Evolutionary conservation across 352 stramenopile species (phyloP).

Genomic region (Phytophthora colocasiae): DNA sequence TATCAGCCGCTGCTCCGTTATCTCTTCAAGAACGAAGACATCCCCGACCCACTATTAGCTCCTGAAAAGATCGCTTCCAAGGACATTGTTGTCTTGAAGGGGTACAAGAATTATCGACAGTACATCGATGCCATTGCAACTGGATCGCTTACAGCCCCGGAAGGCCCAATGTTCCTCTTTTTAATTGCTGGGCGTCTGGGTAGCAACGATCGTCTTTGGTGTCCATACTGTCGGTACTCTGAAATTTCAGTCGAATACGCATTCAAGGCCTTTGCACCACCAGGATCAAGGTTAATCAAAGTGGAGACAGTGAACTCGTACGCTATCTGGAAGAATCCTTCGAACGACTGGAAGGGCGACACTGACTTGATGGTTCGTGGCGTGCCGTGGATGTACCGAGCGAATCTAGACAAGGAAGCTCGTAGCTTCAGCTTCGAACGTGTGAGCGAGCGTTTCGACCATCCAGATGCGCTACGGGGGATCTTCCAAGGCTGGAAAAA

Average conservation of each 20-base stretch:
- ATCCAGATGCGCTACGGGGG: slow-evolving; percentile 27
- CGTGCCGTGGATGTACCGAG: slow-evolving; percentile 67
- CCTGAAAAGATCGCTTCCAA: slow-evolving; percentile 52
- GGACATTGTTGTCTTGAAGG: slow-evolving; percentile 54
- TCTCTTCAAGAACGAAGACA: slow-evolving; percentile 72
- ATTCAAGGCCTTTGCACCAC: slow-evolving; percentile 71
- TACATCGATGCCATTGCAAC: slow-evolving; percentile 52
- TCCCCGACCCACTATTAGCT: slow-evolving; percentile 47
- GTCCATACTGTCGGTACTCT: slow-evolving; percentile 76
- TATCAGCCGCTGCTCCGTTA: slow-evolving; percentile 75
- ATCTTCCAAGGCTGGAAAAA: slow-evolving; percentile 46
- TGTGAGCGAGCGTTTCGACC: slow-evolving; percentile 29
- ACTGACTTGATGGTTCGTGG: slow-evolving; percentile 59
- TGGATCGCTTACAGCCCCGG: slow-evolving; percentile 29
- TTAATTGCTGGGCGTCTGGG: slow-evolving; percentile 65
- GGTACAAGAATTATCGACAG: slow-evolving; percentile 46
- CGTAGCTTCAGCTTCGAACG: slow-evolving; percentile 32
- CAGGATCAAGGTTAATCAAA: slow-evolving; percentile 59
- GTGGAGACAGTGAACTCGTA: slow-evolving; percentile 68
- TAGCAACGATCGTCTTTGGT: slow-evolving; percentile 80
- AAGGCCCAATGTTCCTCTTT: slow-evolving; percentile 67
- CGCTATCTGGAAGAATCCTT: slow-evolving; percentile 69
- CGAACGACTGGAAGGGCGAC: slow-evolving; percentile 69
- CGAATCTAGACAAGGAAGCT: slow-evolving; percentile 39
- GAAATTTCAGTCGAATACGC: slow-evolving; percentile 77